These are phyloP conservation scores for Lactarius pseudohatsudake DNA, from an alignment of 768 basidiomycete genomes.

Conservation along the genomic window DNA sequence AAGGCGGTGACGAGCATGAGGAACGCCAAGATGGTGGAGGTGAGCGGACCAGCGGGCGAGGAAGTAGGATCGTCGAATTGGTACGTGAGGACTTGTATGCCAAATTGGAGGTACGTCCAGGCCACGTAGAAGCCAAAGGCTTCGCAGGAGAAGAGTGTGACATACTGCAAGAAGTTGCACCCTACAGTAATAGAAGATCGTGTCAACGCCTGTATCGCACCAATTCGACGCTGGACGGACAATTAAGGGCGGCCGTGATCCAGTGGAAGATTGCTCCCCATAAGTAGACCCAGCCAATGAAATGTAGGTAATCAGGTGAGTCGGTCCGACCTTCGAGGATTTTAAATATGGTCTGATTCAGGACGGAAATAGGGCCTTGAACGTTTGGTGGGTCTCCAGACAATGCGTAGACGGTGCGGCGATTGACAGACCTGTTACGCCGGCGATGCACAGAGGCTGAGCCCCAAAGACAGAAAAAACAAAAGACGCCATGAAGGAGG, in stretches of 20 bases:
- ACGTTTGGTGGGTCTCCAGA: background rate
- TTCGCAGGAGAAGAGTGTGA: constrained; percentile 88
- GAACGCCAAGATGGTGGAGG: constrained; percentile 71
- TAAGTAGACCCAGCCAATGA: constrained; percentile 90
- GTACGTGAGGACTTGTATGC: constrained; percentile 77
- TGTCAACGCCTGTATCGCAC: constrained; percentile 27
- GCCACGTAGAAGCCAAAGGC: constrained; percentile 93
- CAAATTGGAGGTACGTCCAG: constrained; percentile 89
- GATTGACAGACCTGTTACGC: constrained; percentile 69
- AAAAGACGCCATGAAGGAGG: constrained; percentile 88
- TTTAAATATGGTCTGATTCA: constrained; percentile 86
- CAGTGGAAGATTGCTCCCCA: constrained; percentile 88
- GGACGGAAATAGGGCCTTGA: constrained; percentile 84
- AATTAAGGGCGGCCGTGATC: constrained; percentile 77
- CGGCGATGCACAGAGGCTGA: constrained; percentile 89
- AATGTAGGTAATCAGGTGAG: constrained; percentile 76
- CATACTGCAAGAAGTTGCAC: constrained; percentile 83
- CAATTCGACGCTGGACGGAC: constrained; percentile 37
- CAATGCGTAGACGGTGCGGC: background rate
- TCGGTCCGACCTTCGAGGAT: constrained; percentile 59
- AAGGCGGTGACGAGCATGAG: constrained; percentile 76
- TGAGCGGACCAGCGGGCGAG: constrained; percentile 51
- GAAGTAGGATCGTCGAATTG: constrained; percentile 49
- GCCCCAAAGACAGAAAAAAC: constrained; percentile 85
- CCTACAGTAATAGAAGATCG: constrained; percentile 40